Percentiles rank a stretch among this genome's conserved stretches.
These are phyloP conservation scores for Citrus mangshanensis DNA, from an alignment of 345 rosid species.

Conservation along the genomic window DNA sequence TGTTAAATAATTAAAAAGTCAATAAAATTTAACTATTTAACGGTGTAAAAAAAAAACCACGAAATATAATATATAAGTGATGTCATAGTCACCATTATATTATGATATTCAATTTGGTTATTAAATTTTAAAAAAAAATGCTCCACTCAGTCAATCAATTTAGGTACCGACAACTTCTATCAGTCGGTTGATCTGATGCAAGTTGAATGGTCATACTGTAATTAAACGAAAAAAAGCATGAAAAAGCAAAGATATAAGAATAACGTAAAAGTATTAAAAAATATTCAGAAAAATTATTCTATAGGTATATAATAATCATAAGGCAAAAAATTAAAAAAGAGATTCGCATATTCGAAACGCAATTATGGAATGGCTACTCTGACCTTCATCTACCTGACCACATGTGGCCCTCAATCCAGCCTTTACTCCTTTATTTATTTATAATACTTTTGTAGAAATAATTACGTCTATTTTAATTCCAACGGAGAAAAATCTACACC, in stretches of 20 bases:
- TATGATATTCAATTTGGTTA: no score
- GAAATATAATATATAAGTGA: no score
- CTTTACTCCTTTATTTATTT: neutral
- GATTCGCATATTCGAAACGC: neutral
- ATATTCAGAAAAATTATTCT: neutral
- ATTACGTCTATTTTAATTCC: no score
- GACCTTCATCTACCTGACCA: neutral
- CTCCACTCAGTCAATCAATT: neutral
- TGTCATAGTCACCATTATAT: no score
- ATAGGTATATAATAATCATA: neutral
- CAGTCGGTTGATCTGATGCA: neutral
- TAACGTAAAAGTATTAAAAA: neutral
- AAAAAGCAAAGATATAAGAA: neutral
- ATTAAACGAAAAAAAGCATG: neutral
- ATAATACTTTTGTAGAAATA: no score
- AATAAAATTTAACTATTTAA: no score
- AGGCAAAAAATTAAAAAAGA: neutral
- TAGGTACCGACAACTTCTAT: neutral
- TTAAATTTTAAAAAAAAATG: no score
- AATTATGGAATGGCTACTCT: neutral
- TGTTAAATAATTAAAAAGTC: no score
- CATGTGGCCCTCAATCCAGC: neutral
- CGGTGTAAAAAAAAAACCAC: no score
- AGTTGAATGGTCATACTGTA: constrained; percentile 8
- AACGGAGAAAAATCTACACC: no score